Evolutionary conservation across 805 yeast species (phyloP), one percentile per base, ranked within the genome.

Genomic region (Metschnikowia shivogae): DNA sequence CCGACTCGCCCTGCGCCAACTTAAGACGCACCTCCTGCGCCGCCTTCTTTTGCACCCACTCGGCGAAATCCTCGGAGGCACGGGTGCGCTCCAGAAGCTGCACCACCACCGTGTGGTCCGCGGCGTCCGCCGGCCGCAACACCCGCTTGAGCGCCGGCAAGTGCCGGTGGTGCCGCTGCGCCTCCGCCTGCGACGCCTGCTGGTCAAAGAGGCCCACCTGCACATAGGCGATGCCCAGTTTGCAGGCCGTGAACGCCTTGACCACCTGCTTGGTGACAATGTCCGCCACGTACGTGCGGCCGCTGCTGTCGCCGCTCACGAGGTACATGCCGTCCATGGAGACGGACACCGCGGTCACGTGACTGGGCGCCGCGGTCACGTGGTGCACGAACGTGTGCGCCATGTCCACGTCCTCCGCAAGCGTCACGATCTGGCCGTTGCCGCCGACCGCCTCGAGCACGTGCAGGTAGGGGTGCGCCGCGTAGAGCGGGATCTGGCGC

Each of bases 261-360:
- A 79, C 68, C 13, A 81, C 79, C 62, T 86, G 93, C 57, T 78
- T 82, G 0, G 92, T 81, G 12, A 73, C 76, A 5, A 82, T 70
- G 62, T 92, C 97, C 54, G 83, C 76, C 1, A 82, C 72, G 34
- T 77, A 76, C 2, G 87, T 78, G 26, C 77, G 72, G 1, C 97
- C 97, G n/a, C 54, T 57, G 0, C 74, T 62, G 59, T 87, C 95
- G 30, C 97, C 97, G 5, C 89, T 78, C 3, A 85, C 67, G 5
- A 90, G 56, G 31, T 69, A 62, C 13, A 90, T 79, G 4, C 92
- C 96, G 59, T 90, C 97, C 57, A 85, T 67, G 5, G 89, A 80
- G 2, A 86, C 63, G 1, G 68, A 70, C 42, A 89, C 52, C 33
- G 77, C 66, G 0, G 87, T 77, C 2, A 86, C 78, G 2, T 26